phyloP scores from a whole-genome alignment of 345 rosid genomes.

The Abelmoschus esculentus region DNA sequence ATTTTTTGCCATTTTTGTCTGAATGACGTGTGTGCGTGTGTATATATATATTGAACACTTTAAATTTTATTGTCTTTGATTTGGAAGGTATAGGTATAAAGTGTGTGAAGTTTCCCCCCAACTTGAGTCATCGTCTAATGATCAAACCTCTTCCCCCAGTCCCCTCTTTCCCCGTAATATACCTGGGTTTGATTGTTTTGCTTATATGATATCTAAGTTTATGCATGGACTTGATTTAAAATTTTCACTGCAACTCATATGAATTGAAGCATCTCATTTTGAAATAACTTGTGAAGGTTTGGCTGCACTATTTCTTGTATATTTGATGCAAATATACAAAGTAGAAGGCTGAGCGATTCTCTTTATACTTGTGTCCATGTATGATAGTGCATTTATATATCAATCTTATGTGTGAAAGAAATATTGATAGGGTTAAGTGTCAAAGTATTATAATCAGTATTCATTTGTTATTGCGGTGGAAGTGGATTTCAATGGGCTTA shows the following conservation, averaged over 20 bases:
- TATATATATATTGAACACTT: too few relatives aligned
- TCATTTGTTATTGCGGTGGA: slow-evolving; percentile 3
- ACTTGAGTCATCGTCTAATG: neutral
- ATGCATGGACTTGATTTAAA: neutral
- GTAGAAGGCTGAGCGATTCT: neutral
- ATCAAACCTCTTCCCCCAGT: neutral
- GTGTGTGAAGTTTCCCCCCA: neutral
- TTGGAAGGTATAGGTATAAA: neutral
- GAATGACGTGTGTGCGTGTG: neutral
- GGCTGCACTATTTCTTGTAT: neutral
- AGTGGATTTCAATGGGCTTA: slow-evolving; percentile 17
- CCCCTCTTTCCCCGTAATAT: neutral
- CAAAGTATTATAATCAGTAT: slow-evolving; percentile 12
- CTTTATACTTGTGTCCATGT: neutral
- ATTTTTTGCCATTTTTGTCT: neutral
- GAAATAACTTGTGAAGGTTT: neutral
- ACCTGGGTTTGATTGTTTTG: neutral
- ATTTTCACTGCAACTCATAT: neutral
- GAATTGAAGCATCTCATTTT: neutral
- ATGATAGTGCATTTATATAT: neutral
- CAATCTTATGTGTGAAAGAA: neutral
- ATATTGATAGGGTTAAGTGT: slow-evolving; percentile 9
- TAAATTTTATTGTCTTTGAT: neutral
- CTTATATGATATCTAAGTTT: neutral
- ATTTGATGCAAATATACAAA: neutral